These are phyloP conservation scores for Hypericum androsaemum DNA, from an alignment of 345 rosid species.

Conservation along the genomic window DNA sequence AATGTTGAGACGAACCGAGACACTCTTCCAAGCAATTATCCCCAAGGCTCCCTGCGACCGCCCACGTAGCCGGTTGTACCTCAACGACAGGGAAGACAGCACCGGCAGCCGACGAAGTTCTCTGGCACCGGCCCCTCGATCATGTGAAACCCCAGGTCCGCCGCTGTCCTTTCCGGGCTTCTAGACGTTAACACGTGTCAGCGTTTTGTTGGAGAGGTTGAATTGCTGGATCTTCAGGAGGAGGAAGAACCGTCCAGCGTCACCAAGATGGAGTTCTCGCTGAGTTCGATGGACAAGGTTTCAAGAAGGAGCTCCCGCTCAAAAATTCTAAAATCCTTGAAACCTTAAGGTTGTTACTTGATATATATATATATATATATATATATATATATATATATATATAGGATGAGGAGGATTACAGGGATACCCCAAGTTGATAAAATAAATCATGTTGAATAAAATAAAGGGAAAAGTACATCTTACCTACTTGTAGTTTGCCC, in stretches of 20 bases:
- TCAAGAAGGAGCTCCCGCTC: too few relatives aligned
- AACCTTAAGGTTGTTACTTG: too few relatives aligned
- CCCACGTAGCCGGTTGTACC: constrained; percentile 54
- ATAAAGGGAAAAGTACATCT: too few relatives aligned
- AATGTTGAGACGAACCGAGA: constrained; percentile 60
- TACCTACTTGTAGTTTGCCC: too few relatives aligned
- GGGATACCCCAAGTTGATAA: too few relatives aligned
- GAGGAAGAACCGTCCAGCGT: constrained; percentile 53
- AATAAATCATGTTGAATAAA: too few relatives aligned
- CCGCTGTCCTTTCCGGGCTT: constrained; percentile 34
- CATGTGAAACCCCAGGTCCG: constrained; percentile 60
- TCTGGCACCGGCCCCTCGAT: constrained; percentile 45
- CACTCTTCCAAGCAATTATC: constrained; percentile 74
- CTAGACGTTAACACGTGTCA: constrained; percentile 42
- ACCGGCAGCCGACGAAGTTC: constrained; percentile 40
- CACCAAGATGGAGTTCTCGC: constrained; percentile 68
- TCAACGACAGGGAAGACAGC: constrained; percentile 56
- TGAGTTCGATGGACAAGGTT: constrained; percentile 66
- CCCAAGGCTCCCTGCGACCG: constrained; percentile 70
- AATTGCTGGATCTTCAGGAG: constrained; percentile 65
- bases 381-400: too few relatives aligned
- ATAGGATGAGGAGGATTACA: too few relatives aligned
- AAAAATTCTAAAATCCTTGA: too few relatives aligned
- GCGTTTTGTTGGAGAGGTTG: constrained; percentile 60
- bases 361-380: too few relatives aligned